These are phyloP conservation scores for Rhizophora mangle DNA, from an alignment of 345 rosid species.

Conservation along the genomic window DNA sequence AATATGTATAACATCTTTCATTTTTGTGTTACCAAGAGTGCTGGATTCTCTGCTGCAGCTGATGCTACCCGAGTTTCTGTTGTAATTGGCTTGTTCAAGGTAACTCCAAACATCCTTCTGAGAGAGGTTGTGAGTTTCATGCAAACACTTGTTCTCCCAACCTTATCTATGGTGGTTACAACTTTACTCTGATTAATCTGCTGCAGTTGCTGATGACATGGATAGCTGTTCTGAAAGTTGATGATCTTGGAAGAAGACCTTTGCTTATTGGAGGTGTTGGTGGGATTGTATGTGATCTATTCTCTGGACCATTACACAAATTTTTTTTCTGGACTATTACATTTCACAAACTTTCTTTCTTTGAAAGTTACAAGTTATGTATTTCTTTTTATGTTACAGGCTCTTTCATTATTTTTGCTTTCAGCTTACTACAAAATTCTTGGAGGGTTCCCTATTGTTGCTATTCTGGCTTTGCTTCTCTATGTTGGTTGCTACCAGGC, in stretches of 20 bases:
- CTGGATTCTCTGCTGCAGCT: slow-evolving; percentile 35
- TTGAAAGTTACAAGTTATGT: slow-evolving; percentile 3
- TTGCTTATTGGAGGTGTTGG: slow-evolving; percentile 31
- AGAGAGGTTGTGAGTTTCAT: not conserved
- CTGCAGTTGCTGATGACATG: slow-evolving; percentile 31
- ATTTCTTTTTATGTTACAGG: slow-evolving; percentile 18
- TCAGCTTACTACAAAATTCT: slow-evolving; percentile 35
- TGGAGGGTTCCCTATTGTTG: slow-evolving; percentile 28
- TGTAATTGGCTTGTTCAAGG: slow-evolving; percentile 33
- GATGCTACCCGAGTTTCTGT: slow-evolving; percentile 38
- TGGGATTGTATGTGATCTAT: slow-evolving; percentile 31
- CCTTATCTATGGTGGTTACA: not conserved
- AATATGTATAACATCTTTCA: slow-evolving; percentile 10
- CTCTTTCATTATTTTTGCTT: slow-evolving; percentile 28
- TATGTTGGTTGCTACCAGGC: slow-evolving; percentile 36
- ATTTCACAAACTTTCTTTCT: not conserved
- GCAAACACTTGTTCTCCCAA: not conserved
- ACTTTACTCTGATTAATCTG: not conserved
- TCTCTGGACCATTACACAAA: not conserved
- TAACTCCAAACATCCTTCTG: slow-evolving; percentile 7
- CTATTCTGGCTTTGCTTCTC: slow-evolving; percentile 32
- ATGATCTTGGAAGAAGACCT: slow-evolving; percentile 36
- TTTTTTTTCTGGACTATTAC: not conserved
- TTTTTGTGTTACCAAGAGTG: slow-evolving; percentile 21
- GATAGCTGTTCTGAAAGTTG: slow-evolving; percentile 34